Evolutionary conservation across 495 filamentous ascomycete species (phyloP).

Genomic region (Parmelia sp.): DNA sequence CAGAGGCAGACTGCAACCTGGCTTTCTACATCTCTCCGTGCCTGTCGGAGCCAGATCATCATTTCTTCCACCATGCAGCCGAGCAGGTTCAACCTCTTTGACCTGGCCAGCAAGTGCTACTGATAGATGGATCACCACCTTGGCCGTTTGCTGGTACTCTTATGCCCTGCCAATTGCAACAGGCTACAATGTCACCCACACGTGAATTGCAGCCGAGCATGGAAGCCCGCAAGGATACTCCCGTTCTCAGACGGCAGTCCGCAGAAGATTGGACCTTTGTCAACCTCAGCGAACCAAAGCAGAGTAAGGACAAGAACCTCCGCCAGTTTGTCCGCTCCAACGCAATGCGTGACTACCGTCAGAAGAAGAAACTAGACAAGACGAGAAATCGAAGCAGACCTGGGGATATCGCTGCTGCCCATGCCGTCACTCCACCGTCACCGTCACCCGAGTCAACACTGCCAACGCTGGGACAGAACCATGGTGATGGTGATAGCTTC

Average conservation of each 20-base stretch:
- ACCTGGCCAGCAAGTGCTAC: not conserved
- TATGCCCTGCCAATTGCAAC: not conserved
- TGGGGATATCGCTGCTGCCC: not conserved
- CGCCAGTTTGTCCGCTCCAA: not conserved
- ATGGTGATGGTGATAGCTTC: not conserved
- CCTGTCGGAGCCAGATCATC: not conserved
- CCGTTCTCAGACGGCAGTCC: not conserved
- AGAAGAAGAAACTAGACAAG: not conserved
- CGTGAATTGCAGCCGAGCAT: not conserved
- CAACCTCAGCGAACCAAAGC: constrained; percentile 7
- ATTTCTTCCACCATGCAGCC: not conserved
- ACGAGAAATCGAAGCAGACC: not conserved
- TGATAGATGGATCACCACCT: not conserved
- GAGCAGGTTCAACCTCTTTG: too few species aligned
- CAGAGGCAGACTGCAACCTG: too few species aligned
- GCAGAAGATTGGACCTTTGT: not conserved
- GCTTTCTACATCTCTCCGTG: too few species aligned
- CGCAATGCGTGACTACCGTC: constrained; percentile 7
- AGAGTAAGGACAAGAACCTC: not conserved
- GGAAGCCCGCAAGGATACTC: not conserved
- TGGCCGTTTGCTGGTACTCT: not conserved
- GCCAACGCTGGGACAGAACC: not conserved
- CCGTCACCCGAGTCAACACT: not conserved
- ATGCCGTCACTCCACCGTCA: not conserved
- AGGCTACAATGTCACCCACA: not conserved